Evolutionary conservation across 345 rosid genomes (phyloP).

Genomic region (Citrus sp.): DNA sequence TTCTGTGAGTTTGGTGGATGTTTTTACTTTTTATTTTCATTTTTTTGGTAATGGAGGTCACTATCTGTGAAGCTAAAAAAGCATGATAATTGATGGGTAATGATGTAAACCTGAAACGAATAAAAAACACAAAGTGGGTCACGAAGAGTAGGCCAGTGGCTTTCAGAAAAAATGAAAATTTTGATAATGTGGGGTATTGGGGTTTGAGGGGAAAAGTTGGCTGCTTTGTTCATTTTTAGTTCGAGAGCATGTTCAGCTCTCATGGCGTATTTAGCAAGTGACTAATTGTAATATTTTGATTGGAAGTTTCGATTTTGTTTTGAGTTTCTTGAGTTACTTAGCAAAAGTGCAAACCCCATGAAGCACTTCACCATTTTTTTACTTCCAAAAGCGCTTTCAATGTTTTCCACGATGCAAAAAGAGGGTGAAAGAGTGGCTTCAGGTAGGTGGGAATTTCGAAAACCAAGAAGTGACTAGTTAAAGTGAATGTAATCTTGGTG

Average conservation of each 20-base stretch:
- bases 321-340: not conserved
- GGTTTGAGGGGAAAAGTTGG: not conserved
- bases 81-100: not conserved
- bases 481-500: not conserved
- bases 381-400: slow-evolving; percentile 7
- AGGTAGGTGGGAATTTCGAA: slow-evolving; percentile 20
- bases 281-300: not conserved
- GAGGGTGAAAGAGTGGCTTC: slow-evolving; percentile 5
- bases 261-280: not conserved
- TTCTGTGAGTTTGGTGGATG: not conserved
- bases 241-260: not conserved
- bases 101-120: slow-evolving; percentile 9
- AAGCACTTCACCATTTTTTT: not conserved
- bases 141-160: slow-evolving; percentile 10
- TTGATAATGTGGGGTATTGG: not conserved
- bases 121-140: slow-evolving; percentile 16
- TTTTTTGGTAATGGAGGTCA: not conserved
- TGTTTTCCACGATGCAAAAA: not conserved
- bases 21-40: no score
- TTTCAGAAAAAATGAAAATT: not conserved
- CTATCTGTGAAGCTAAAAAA: not conserved
- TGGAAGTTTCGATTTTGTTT: not conserved
- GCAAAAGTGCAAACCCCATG: slow-evolving; percentile 6
- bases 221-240: not conserved
- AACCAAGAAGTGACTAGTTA: not conserved